Conservation (phyloP, 768 basidiomycete species). For the Russula dissimulans region DNA sequence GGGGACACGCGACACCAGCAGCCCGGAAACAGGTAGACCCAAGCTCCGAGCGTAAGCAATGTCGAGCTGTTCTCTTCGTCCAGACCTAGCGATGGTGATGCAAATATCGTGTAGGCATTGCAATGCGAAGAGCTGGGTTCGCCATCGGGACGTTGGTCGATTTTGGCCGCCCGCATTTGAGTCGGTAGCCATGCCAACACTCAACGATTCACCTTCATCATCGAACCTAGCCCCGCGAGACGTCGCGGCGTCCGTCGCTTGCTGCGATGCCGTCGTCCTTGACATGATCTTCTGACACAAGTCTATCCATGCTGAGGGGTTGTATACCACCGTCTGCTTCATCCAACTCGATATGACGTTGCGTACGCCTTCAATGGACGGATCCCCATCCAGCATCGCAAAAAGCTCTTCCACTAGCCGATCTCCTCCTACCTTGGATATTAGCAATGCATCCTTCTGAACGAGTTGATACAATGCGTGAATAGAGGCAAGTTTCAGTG, state of each 20-base stretch:
- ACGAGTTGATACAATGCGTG: slow-evolving; percentile 96
- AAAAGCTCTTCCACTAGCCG: slow-evolving; percentile 90
- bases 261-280: slow-evolving; percentile 78
- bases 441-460: slow-evolving; percentile 83
- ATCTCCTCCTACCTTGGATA: slow-evolving; percentile 93
- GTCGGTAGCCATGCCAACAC: slow-evolving; percentile 43
- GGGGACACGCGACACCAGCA: slow-evolving; percentile 77
- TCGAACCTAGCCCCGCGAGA: slow-evolving; percentile 49
- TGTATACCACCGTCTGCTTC: slow-evolving; percentile 84
- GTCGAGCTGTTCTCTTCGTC: slow-evolving; percentile 78
- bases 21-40: slow-evolving; percentile 46
- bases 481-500: slow-evolving; percentile 89
- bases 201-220: slow-evolving; percentile 91
- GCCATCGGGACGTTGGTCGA: slow-evolving; percentile 74
- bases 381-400: slow-evolving; percentile 90
- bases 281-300: slow-evolving; percentile 97
- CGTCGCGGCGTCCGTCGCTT: slow-evolving; percentile 50
- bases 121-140: slow-evolving; percentile 92
- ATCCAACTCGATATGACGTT: slow-evolving; percentile 93
- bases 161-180: slow-evolving; percentile 31
- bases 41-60: slow-evolving; percentile 55
- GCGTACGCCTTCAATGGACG: slow-evolving; percentile 85
- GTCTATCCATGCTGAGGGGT: slow-evolving; percentile 97
- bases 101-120: slow-evolving; percentile 89
- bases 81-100: slow-evolving; percentile 58